Conservation (phyloP, 169 alveolate genomes). For the Plasmodium inui region DNA sequence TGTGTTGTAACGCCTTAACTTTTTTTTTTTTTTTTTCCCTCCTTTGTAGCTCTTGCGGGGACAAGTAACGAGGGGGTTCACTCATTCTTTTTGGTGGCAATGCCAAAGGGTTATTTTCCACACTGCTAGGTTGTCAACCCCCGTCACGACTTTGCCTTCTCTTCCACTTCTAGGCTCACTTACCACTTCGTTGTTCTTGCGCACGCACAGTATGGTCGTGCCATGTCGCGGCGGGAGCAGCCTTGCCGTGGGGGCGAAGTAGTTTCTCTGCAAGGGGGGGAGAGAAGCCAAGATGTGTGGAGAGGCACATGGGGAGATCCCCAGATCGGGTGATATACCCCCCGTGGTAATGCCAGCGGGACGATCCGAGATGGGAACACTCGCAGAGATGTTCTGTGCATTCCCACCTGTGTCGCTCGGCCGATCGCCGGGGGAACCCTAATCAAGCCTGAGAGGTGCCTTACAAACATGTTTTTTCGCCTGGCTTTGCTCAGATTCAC, state of each 20-base stretch:
- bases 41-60: neutral
- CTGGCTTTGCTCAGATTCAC: neutral
- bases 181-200: constrained; percentile 82
- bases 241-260: constrained; percentile 56
- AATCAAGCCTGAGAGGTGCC: constrained; percentile 32
- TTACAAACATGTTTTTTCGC: constrained; percentile 54
- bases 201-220: constrained; percentile 82
- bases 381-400: neutral
- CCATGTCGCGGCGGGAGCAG: constrained; percentile 80
- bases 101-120: neutral
- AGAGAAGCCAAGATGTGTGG: neutral
- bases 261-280: constrained; percentile 56
- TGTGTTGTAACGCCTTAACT: constrained; percentile 8
- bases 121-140: neutral
- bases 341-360: neutral
- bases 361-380: neutral
- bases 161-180: neutral
- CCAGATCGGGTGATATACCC: neutral
- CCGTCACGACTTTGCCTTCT: neutral
- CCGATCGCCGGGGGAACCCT: constrained; percentile 20
- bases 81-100: neutral
- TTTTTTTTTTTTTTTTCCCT: constrained; percentile 13
- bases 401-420: constrained; percentile 44
- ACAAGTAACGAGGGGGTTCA: neutral
- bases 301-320: neutral